Base-by-base conservation (phyloP, 2,329 filamentous ascomycete species). In the Penicillium sp. region DNA sequence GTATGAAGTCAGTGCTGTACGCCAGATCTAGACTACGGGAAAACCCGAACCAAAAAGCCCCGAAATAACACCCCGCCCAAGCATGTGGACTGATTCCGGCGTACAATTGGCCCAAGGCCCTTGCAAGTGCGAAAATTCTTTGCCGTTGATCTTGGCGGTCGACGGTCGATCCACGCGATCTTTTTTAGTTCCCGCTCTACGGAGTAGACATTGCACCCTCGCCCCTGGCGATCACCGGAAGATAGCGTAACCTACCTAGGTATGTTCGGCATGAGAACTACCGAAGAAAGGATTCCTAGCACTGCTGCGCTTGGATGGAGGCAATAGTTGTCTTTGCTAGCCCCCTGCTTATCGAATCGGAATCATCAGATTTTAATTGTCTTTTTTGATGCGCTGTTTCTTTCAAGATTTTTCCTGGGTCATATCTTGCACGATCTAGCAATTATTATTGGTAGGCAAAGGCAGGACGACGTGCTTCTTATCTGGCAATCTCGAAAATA, bases 171-270 rank as follows among this genome's bases (percentile, higher is more conserved):
- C 45, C 28, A 38, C 15, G 22, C 39, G 46, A 45, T 49, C 47
- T 39, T 5, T 19, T 19, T 49, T 49, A 49, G 47, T 45, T 45
- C 48, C 48, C 48, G 48, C 42, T 24, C 35, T 26, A 19, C 17
- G 17, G 17, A 19, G 17, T 19, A 40, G 26, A 26, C n/a, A 43
- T 45, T 45, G 33, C 21, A 33, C 39, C 41, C 40, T 44, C 17
- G 22, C 45, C 45, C 47, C 47, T 22, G 51, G 48, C 51, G 46
- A 56, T 54, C 46, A 47, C 37, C 46, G 51, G 28, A 51, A 24
- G 28, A 41, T 41, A 38, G 13, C 13, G 22, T 9, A n/a, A 6
- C 13, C 35, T 38, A 9, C 28, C 5, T 31, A 21, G 21, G 21
- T 21, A 10, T 8, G 15, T 12, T 49, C 42, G 35, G 42, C 21